Conservation (phyloP, 75 land plant genomes). For the Chamaecyparis obtusa region DNA sequence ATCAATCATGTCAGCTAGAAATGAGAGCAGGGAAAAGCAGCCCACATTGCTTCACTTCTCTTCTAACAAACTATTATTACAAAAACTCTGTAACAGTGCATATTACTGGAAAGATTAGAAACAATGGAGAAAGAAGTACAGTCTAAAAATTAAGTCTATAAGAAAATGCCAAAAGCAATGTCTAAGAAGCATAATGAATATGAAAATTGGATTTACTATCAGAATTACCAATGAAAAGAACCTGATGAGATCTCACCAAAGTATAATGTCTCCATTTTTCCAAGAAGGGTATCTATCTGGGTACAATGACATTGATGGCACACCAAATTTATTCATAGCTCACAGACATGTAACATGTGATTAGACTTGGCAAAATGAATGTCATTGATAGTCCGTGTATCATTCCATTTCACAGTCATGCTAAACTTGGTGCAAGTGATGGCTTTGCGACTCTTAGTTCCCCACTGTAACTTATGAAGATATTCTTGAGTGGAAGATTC, state of each 20-base stretch:
- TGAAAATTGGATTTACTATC: background rate
- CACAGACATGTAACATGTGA: background rate
- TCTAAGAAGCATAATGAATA: background rate
- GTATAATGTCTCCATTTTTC: background rate
- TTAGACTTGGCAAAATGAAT: background rate
- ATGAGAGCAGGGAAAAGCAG: background rate
- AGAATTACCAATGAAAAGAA: constrained; percentile 1
- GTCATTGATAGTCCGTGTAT: background rate
- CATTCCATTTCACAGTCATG: constrained; percentile 18
- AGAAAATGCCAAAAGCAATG: background rate
- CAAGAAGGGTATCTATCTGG: background rate
- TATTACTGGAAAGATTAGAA: constrained; percentile 1
- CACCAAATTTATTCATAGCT: background rate
- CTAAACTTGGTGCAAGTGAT: constrained; percentile 57
- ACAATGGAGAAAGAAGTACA: background rate
- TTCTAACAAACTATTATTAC: background rate
- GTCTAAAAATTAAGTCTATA: background rate
- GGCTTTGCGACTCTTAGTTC: constrained; percentile 59
- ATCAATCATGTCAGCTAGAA: background rate
- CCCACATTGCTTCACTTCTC: background rate
- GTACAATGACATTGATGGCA: background rate
- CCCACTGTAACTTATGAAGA: constrained; percentile 84
- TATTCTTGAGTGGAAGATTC: constrained; percentile 74
- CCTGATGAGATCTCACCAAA: constrained; percentile 6
- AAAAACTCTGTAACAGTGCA: background rate